phyloP scores from a whole-genome alignment of 257 asterid genomes.

The Sherardia arvensis region DNA sequence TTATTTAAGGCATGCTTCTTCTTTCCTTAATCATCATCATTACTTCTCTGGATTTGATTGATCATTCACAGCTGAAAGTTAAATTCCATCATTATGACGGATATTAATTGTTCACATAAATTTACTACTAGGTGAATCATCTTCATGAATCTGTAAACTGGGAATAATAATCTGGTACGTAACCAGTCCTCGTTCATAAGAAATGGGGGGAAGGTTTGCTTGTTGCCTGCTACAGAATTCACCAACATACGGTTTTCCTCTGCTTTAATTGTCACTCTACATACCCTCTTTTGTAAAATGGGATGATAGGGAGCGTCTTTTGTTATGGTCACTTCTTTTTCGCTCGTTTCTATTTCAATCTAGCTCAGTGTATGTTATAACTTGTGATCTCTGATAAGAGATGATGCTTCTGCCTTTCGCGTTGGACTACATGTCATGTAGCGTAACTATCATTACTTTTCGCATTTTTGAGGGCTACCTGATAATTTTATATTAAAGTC shows the following conservation, averaged over 20 bases:
- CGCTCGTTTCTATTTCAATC: neutral
- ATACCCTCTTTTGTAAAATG: neutral
- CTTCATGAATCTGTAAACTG: neutral
- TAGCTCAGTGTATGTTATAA: neutral
- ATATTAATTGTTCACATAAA: neutral
- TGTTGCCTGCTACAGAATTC: neutral
- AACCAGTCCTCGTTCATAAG: neutral
- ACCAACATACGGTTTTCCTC: neutral
- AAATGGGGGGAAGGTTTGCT: neutral
- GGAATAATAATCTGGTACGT: neutral
- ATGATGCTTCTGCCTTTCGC: neutral
- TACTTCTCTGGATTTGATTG: conserved; percentile 6
- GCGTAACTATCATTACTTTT: neutral
- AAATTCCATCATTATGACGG: neutral
- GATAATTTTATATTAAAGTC: neutral
- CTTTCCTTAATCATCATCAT: neutral
- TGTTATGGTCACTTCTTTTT: neutral
- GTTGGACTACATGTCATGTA: neutral
- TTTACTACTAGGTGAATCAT: neutral
- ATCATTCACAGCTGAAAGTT: neutral
- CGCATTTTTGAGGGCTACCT: neutral
- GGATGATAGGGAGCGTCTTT: neutral
- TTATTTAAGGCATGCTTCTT: neutral
- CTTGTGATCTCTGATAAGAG: neutral
- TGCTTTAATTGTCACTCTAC: neutral